Evolutionary conservation across 768 basidiomycete genomes (phyloP), one percentile per base, ranked within the genome.

Genomic region (Collybia nuda): DNA sequence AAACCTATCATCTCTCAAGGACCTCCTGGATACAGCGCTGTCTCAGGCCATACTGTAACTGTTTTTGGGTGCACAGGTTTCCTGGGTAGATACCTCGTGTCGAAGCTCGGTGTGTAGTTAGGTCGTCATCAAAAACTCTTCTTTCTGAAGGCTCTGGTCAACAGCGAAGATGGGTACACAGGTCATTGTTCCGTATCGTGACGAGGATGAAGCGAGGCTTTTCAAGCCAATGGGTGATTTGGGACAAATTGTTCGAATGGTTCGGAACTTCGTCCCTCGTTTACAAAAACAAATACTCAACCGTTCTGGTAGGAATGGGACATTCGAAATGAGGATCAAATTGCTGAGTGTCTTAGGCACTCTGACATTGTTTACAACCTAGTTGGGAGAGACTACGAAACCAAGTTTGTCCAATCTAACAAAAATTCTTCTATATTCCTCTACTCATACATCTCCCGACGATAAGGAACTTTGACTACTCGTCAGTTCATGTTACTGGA

Each of bases 11-110:
- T 95, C 60, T 80, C 85, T 5, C 75, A 82, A 56, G 95, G 94
- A 17, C 80, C 84, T 46, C 85, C 86, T 46, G 94, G 88, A 54
- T 90, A 93, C 63, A 90, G 89, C 62, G 87, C 92, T 3, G 86
- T 88, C 52, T 86, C 88, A 37, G 97, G 96, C 2, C 94, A 95
- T 70, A 82, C 87, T 32, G 96, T 88, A 37, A 99, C 97, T 14
- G 95, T 98, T 44, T 98, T 99, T 77, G 97, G 97, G 19, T 90
- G 87, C 65, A 97, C 95, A 3, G 92, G 95, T 5, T 98, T 98
- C 68, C 74, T 99, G 51, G 97, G 96, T 40, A 77, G 94, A 64
- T 98, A 98, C 69, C 76, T 98, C 39, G 91, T 98, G 36, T 82
- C 88, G 26, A 98, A 98, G 75, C 82, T 99, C 11, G 94, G 93